Evolutionary conservation across 805 yeast genomes (phyloP).

Genomic region (Kodamaea sagamina): DNA sequence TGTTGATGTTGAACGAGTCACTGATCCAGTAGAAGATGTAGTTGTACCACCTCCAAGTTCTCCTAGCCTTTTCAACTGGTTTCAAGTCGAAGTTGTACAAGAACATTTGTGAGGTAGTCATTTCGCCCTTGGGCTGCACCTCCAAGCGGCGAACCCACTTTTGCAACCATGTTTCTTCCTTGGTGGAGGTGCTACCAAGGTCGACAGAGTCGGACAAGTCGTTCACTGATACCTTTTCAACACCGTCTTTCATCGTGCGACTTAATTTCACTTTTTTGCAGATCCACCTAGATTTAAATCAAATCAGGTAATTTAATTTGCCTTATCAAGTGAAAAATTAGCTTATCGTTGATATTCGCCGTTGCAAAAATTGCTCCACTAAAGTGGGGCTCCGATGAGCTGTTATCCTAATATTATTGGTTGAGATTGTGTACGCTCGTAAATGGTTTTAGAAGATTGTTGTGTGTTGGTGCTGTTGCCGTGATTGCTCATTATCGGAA

Average conservation of each 20-base stretch:
- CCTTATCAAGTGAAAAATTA: slow-evolving; percentile 4
- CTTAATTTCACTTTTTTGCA: neutral
- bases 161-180: slow-evolving; percentile 36
- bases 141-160: slow-evolving; percentile 26
- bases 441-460: neutral
- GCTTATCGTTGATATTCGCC: neutral
- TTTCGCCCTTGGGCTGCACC: slow-evolving; percentile 40
- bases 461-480: too few relatives aligned
- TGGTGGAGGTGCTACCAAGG: slow-evolving; percentile 13
- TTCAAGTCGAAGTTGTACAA: slow-evolving; percentile 72
- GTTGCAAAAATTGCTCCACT: neutral
- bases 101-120: slow-evolving; percentile 62
- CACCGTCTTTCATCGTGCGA: slow-evolving; percentile 3
- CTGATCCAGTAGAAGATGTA: slow-evolving; percentile 83
- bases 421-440: neutral
- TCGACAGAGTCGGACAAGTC: slow-evolving; percentile 7
- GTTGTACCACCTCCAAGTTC: slow-evolving; percentile 87
- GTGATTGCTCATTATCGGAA: too few relatives aligned
- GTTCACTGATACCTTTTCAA: neutral
- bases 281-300: neutral
- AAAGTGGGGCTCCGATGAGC: too few relatives aligned
- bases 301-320: slow-evolving; percentile 1
- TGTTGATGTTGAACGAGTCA: slow-evolving; percentile 85
- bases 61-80: slow-evolving; percentile 72
- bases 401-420: neutral